These are phyloP conservation scores for Hansenula sp. DNA, from an alignment of 1,139 yeast genomes.

Conservation along the genomic window DNA sequence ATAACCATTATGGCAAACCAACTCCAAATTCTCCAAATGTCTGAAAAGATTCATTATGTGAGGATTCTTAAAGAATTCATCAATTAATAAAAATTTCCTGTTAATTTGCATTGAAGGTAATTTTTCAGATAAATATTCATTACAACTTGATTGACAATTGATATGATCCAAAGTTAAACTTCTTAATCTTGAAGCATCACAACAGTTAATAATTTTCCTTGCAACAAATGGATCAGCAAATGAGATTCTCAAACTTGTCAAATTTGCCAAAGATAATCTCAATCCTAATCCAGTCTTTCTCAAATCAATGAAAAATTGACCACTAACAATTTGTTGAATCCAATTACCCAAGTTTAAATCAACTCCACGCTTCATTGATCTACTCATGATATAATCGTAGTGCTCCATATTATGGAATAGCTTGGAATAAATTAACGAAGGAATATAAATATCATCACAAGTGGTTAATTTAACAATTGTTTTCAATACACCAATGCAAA, in stretches of 20 bases:
- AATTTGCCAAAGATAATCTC: background rate
- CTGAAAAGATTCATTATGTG: slow-evolving; percentile 1
- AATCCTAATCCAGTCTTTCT: background rate
- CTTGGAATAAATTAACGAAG: background rate
- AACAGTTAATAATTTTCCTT: slow-evolving; percentile 1
- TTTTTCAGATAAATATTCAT: background rate
- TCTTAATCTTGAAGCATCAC: background rate
- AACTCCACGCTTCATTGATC: background rate
- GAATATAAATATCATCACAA: background rate
- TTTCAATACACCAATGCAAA: background rate
- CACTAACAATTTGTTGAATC: background rate
- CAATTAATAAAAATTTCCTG: slow-evolving; percentile 3
- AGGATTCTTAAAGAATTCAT: slow-evolving; percentile 3
- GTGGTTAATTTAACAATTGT: background rate
- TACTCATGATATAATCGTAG: background rate
- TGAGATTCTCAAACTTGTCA: slow-evolving; percentile 1
- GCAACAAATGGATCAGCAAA: slow-evolving; percentile 3
- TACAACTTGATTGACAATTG: background rate
- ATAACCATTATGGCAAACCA: slow-evolving; percentile 7
- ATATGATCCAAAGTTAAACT: slow-evolving; percentile 4
- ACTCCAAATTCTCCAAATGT: background rate
- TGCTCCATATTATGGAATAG: background rate
- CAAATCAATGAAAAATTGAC: background rate
- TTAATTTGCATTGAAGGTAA: background rate
- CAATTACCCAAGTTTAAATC: background rate